These are phyloP conservation scores for Deinandra increscens DNA, from an alignment of 129 eudicot genomes.

Conservation along the genomic window DNA sequence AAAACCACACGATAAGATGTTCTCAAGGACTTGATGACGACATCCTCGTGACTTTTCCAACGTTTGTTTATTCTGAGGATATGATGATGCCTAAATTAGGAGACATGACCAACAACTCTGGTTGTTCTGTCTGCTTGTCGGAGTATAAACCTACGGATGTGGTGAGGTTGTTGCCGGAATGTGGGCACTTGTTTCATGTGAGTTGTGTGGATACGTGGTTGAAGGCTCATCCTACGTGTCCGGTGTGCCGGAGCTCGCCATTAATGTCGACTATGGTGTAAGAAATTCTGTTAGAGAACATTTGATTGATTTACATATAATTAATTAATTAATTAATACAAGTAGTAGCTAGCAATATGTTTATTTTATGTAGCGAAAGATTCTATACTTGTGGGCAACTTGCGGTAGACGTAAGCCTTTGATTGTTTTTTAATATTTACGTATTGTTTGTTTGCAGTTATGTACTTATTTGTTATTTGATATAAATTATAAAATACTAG, in stretches of 20 bases:
- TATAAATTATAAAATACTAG: not conserved
- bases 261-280: not conserved
- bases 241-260: slow-evolving; percentile 36
- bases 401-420: slow-evolving; percentile 22
- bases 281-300: not conserved
- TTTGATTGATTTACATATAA: not conserved
- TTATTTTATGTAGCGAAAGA: not conserved
- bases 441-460: not conserved
- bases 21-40: slow-evolving; percentile 24
- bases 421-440: not conserved
- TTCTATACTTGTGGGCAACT: slow-evolving; percentile 18
- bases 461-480: not conserved
- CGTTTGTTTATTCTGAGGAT: slow-evolving; percentile 25
- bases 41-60: slow-evolving; percentile 25
- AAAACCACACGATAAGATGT: not conserved
- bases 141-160: slow-evolving; percentile 17
- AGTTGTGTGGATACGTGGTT: slow-evolving; percentile 27
- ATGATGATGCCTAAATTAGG: slow-evolving; percentile 2
- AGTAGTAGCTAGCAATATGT: slow-evolving; percentile 18
- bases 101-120: not conserved
- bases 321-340: too few relatives aligned
- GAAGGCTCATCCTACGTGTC: slow-evolving; percentile 32
- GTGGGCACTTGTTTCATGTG: slow-evolving; percentile 25
- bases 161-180: slow-evolving; percentile 25
- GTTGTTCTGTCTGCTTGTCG: slow-evolving; percentile 29